Percentiles rank a stretch among this genome's conserved stretches.
These are phyloP conservation scores for Hypoxylon subgilvum DNA, from an alignment of 495 filamentous ascomycete species.

Conservation along the genomic window DNA sequence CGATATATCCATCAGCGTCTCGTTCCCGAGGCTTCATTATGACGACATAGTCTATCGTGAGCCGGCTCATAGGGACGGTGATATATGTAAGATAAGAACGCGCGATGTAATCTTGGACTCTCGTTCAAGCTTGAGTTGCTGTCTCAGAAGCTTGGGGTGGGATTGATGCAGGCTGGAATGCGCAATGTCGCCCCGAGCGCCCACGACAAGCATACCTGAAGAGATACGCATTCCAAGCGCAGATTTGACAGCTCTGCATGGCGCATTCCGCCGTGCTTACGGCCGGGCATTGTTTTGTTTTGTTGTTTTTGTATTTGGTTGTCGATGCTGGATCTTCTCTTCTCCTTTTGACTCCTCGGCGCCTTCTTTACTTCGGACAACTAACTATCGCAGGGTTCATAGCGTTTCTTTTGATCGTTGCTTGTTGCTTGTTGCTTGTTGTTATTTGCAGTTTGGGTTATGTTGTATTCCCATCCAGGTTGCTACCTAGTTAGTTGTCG, in stretches of 20 bases:
- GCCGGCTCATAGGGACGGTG: too few relatives aligned
- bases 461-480: too few relatives aligned
- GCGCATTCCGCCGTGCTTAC: conserved; percentile 32
- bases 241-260: conserved; percentile 5
- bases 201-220: not conserved
- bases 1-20: too few relatives aligned
- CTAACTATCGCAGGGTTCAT: too few relatives aligned
- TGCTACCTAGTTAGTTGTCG: too few relatives aligned
- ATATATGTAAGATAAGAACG: too few relatives aligned
- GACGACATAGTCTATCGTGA: not conserved
- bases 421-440: too few relatives aligned
- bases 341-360: not conserved
- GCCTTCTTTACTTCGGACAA: too few relatives aligned
- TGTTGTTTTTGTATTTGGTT: not conserved
- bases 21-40: not conserved
- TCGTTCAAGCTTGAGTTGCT: not conserved
- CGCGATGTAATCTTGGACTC: too few relatives aligned
- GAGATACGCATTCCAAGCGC: conserved; percentile 40
- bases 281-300: conserved; percentile 11
- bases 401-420: too few relatives aligned
- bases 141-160: conserved; percentile 21
- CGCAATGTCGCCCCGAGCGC: not conserved
- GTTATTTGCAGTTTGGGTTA: too few relatives aligned
- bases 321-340: not conserved
- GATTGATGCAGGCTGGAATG: conserved; percentile 36